phyloP scores from a whole-genome alignment of 805 yeast species.

The Candida dajiaensis region DNA sequence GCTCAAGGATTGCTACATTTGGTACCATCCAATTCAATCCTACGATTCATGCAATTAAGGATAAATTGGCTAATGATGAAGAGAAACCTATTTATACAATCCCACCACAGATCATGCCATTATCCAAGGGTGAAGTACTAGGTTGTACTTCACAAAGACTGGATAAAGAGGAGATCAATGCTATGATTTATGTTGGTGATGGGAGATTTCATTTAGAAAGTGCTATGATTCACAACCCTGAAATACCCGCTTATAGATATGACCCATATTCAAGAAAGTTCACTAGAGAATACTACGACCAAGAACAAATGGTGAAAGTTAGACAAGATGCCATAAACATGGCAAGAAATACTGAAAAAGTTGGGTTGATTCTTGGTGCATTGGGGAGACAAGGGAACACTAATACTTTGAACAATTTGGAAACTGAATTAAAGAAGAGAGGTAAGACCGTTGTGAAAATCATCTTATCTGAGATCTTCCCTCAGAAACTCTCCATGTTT shows the following conservation, averaged over 20 bases:
- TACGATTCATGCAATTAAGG: constrained; percentile 73
- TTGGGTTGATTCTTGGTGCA: constrained; percentile 88
- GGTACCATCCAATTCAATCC: constrained; percentile 98
- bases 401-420: constrained; percentile 63
- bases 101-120: constrained; percentile 89
- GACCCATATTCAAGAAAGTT: constrained; percentile 93
- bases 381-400: constrained; percentile 94
- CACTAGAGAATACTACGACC: constrained; percentile 85
- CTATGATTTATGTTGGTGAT: constrained; percentile 91
- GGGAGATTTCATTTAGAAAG: constrained; percentile 94
- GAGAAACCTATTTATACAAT: constrained; percentile 48
- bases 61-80: constrained; percentile 46
- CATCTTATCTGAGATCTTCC: constrained; percentile 87
- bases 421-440: constrained; percentile 40
- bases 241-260: constrained; percentile 84
- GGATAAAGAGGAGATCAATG: constrained; percentile 56
- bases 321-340: constrained; percentile 66
- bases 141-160: constrained; percentile 93
- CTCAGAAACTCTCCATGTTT: constrained; percentile 85
- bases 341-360: constrained; percentile 53
- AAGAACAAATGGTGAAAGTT: constrained; percentile 69
- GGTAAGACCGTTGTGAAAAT: constrained; percentile 76
- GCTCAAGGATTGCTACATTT: constrained; percentile 71
- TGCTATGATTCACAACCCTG: constrained; percentile 96
- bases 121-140: constrained; percentile 91